Conservation (phyloP, 1,284 basidiomycete genomes). For the Pyrrhoderma lamaoense region DNA sequence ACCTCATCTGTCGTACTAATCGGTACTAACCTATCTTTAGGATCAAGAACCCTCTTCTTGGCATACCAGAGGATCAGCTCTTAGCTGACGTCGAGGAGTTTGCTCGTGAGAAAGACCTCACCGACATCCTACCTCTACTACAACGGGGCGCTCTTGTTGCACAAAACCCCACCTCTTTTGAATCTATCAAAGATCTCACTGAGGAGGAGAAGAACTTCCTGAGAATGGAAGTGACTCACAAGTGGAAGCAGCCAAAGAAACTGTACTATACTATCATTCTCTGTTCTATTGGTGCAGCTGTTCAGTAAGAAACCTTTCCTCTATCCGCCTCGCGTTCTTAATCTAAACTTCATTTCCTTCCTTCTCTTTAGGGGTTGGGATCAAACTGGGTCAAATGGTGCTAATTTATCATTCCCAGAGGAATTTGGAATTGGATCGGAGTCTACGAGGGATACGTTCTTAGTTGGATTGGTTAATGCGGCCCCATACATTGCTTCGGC, state of each 20-base stretch:
- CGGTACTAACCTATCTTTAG: conserved; percentile 19
- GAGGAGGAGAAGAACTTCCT: conserved; percentile 43
- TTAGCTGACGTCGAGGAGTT: conserved; percentile 40
- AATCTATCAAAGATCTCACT: conserved; percentile 41
- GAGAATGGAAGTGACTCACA: conserved; percentile 50
- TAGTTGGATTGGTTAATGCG: conserved; percentile 41
- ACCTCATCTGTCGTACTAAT: neutral
- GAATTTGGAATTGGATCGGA: conserved; percentile 35
- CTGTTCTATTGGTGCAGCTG: conserved; percentile 59
- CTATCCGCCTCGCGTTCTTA: conserved; percentile 29
- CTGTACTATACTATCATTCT: conserved; percentile 50
- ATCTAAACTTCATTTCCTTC: conserved; percentile 7
- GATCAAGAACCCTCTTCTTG: conserved; percentile 49
- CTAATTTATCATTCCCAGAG: conserved; percentile 55
- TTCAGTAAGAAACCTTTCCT: conserved; percentile 53
- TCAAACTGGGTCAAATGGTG: conserved; percentile 56
- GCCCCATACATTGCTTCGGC: conserved; percentile 49
- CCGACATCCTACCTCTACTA: conserved; percentile 39
- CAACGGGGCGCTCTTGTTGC: conserved; percentile 54
- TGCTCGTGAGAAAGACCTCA: conserved; percentile 37
- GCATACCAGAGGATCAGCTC: conserved; percentile 38
- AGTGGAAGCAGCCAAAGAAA: conserved; percentile 44
- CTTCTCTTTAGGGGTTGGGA: conserved; percentile 43
- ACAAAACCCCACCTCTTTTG: conserved; percentile 45
- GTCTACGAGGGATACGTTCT: conserved; percentile 34